A percentile compares a stretch with the other conserved stretches of the same genome.
These are phyloP conservation scores for Saccharomycopsis selenospora DNA, from an alignment of 805 yeast genomes.

Conservation along the genomic window DNA sequence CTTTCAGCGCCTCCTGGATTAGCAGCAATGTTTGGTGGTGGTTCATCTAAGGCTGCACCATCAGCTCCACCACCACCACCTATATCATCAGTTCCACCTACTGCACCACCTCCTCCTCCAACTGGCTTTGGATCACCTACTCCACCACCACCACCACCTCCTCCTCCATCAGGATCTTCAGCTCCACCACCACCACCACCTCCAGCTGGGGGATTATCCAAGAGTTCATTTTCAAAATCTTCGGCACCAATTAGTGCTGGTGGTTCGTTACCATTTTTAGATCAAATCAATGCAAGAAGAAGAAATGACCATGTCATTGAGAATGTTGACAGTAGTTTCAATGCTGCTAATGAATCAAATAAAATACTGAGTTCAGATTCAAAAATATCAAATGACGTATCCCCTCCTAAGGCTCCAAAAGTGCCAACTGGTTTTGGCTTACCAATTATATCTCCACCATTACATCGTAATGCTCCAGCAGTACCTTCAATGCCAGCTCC, in stretches of 20 bases:
- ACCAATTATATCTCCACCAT: conserved; percentile 24
- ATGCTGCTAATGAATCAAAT: conserved; percentile 23
- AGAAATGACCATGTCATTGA: conserved; percentile 46
- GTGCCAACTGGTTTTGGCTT: not conserved
- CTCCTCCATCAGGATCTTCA: conserved; percentile 11
- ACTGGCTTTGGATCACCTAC: conserved; percentile 14
- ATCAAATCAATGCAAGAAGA: conserved; percentile 50
- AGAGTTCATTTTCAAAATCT: conserved; percentile 22
- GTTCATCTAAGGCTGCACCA: conserved; percentile 14
- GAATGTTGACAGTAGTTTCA: conserved; percentile 26
- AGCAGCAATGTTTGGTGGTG: not conserved
- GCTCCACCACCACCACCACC: conserved; percentile 29
- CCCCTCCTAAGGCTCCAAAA: conserved; percentile 3
- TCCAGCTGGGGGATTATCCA: conserved; percentile 20
- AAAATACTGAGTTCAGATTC: conserved; percentile 17
- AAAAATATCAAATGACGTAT: conserved; percentile 26
- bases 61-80: conserved; percentile 22
- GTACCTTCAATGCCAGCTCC: not conserved
- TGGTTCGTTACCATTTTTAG: conserved; percentile 50
- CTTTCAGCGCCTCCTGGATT: conserved; percentile 16
- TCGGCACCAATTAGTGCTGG: conserved; percentile 23
- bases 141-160: conserved; percentile 13
- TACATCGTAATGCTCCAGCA: conserved; percentile 13
- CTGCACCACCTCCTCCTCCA: conserved; percentile 18
- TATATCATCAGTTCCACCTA: conserved; percentile 20